phyloP scores from a whole-genome alignment of 2,329 filamentous ascomycete species.

The Fusarium kyushuense region DNA sequence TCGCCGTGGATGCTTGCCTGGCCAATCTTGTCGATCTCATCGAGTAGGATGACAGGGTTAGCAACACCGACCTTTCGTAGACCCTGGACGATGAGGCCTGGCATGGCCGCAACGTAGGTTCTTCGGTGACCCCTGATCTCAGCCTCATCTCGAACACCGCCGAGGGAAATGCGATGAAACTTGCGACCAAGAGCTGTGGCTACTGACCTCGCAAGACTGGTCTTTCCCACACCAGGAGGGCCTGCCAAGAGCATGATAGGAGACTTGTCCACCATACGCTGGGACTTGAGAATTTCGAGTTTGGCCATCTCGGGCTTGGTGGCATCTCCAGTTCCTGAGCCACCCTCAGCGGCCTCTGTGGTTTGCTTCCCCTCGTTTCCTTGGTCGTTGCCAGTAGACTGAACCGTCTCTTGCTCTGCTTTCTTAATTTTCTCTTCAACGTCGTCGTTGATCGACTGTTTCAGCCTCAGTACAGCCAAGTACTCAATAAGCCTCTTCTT shows the following conservation, averaged over 20 bases:
- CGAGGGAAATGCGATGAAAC: slow-evolving; percentile 96
- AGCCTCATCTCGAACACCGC: slow-evolving; percentile 94
- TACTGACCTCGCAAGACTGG: slow-evolving; percentile 91
- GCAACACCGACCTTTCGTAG: slow-evolving; percentile 95
- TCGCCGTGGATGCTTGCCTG: slow-evolving; percentile 93
- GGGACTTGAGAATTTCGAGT: slow-evolving; percentile 80
- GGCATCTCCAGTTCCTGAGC: slow-evolving; percentile 45
- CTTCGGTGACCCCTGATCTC: slow-evolving; percentile 95
- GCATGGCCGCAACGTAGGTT: slow-evolving; percentile 99
- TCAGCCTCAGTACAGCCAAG: slow-evolving; percentile 92
- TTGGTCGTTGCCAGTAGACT: slow-evolving; percentile 45
- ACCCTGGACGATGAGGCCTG: slow-evolving; percentile 91
- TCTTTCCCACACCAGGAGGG: slow-evolving; percentile 95
- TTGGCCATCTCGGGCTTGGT: slow-evolving; percentile 65
- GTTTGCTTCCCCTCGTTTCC: slow-evolving; percentile 32
- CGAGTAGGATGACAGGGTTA: slow-evolving; percentile 94
- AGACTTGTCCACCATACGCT: slow-evolving; percentile 92
- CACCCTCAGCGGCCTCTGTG: slow-evolving; percentile 31
- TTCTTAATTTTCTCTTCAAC: slow-evolving; percentile 82
- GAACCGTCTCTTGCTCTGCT: slow-evolving; percentile 68
- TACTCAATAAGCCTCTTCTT: slow-evolving; percentile 98
- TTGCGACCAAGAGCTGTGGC: slow-evolving; percentile 92
- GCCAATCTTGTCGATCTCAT: slow-evolving; percentile 98
- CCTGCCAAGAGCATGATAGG: slow-evolving; percentile 94
- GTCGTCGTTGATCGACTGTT: slow-evolving; percentile 88